Evolutionary conservation across 352 stramenopile species (phyloP).

Genomic region (Globisporangium cederbergense): DNA sequence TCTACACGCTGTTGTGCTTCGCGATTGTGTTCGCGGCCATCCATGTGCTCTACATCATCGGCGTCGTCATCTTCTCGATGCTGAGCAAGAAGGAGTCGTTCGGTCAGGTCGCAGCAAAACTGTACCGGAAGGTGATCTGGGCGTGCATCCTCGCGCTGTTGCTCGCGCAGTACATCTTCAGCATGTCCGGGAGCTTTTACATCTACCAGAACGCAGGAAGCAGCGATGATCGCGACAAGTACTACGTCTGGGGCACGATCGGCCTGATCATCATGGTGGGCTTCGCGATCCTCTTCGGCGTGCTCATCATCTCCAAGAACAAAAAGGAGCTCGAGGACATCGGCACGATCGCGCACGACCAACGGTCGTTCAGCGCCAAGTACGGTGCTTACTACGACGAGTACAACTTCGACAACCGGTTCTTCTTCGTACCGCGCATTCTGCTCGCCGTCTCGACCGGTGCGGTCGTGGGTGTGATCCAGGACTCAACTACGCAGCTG

Average conservation of each 20-base stretch:
- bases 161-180: slow-evolving; percentile 84
- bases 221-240: slow-evolving; percentile 23
- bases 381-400: slow-evolving; percentile 88
- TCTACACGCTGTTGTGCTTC: slow-evolving; percentile 75
- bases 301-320: slow-evolving; percentile 66
- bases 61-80: slow-evolving; percentile 41
- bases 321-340: slow-evolving; percentile 69
- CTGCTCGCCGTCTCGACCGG: slow-evolving; percentile 67
- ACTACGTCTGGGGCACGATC: slow-evolving; percentile 44
- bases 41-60: slow-evolving; percentile 62
- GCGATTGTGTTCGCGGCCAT: slow-evolving; percentile 50
- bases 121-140: slow-evolving; percentile 85
- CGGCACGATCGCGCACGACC: slow-evolving; percentile 70
- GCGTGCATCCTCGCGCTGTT: slow-evolving; percentile 63
- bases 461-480: slow-evolving; percentile 65
- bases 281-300: slow-evolving; percentile 59
- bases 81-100: slow-evolving; percentile 64
- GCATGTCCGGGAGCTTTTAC: slow-evolving; percentile 78
- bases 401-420: slow-evolving; percentile 89
- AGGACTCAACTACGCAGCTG: slow-evolving; percentile 67
- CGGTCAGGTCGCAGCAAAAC: slow-evolving; percentile 44
- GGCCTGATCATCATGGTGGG: slow-evolving; percentile 45
- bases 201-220: slow-evolving; percentile 44
- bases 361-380: slow-evolving; percentile 74
- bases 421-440: slow-evolving; percentile 84